phyloP scores from a whole-genome alignment of 495 filamentous ascomycete genomes.

The Aspergillus cavernicola region DNA sequence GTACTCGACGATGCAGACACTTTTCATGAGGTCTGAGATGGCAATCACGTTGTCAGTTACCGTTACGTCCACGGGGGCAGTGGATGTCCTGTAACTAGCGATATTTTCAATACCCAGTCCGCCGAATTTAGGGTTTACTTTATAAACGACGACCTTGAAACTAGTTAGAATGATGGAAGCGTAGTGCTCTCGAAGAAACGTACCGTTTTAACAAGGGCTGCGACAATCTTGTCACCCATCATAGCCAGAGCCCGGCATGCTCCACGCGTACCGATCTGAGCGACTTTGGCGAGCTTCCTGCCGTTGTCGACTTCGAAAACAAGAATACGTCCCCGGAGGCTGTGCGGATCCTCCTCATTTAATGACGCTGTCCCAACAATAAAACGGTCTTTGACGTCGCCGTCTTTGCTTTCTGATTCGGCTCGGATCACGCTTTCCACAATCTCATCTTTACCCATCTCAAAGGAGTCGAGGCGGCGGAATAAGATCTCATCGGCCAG shows the following conservation, averaged over 20 bases:
- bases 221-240: conserved; percentile 74
- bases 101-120: conserved; percentile 55
- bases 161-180: conserved; percentile 8
- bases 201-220: conserved; percentile 82
- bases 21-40: conserved; percentile 93
- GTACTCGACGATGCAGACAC: conserved; percentile 71
- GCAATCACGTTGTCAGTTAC: conserved; percentile 67
- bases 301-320: conserved; percentile 78
- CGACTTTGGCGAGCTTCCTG: conserved; percentile 62
- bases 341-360: conserved; percentile 51
- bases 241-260: conserved; percentile 75
- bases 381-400: conserved; percentile 64
- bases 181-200: conserved; percentile 16
- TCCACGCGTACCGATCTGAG: conserved; percentile 62
- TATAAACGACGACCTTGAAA: conserved; percentile 54
- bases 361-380: conserved; percentile 82
- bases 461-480: conserved; percentile 46
- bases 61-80: conserved; percentile 79
- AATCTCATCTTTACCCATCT: conserved; percentile 63
- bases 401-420: conserved; percentile 63
- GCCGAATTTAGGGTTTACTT: conserved; percentile 47
- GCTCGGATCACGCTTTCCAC: conserved; percentile 82
- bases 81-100: conserved; percentile 74
- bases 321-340: conserved; percentile 70
- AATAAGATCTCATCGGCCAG: conserved; percentile 59